Base-by-base conservation (phyloP, 2,329 filamentous ascomycete genomes). In the Grosmannia clavigera region DNA sequence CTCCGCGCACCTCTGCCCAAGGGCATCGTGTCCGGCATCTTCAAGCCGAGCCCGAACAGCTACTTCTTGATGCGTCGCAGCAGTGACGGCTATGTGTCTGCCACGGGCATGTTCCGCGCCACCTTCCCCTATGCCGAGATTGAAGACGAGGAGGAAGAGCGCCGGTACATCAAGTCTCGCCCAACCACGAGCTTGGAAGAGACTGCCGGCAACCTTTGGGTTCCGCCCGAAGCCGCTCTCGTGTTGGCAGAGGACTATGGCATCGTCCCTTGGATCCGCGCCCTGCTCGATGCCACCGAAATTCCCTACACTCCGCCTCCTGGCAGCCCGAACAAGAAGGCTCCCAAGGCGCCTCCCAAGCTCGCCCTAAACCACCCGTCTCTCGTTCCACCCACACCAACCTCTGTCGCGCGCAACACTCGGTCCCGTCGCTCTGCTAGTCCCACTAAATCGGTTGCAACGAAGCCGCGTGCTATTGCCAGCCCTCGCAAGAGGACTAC, bases 31-130 rank as follows among this genome's bases (percentile, higher is more conserved):
- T 96, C 92, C 6, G 94, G 94, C 69, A 95, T 99, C 68, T 97
- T 97, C 78, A 87, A 89, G 68, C 86, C 85, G 62, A 85, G 85
- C 70, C 92, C 94, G 5, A 90, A 90, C 71, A 94, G 90, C 66
- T 99, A 99, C 75, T 99, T 97, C 73, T 77, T 99, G 67, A 99
- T 99, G 89, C 86, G 90, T 73, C 86, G 89, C 67, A 92, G 89
- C 73, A 83, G 83, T 70, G 90, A 95, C 70, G 90, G 90, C 63
- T 94, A 83, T 72, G 83, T 95, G 61, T 92, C 88, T 65, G 88
- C 89, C 12, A 94, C 89, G 5, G 90, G 90, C 73, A 92, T 95
- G 89, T 95, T 92, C 80, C 94, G 94, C 76, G 90, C 88, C 40
- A 88, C 88, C 2, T 95, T 92, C 68, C 89, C 89, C 9, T 91